phyloP scores from a whole-genome alignment of 2,329 filamentous ascomycete genomes.

The Botrytis squamosa region DNA sequence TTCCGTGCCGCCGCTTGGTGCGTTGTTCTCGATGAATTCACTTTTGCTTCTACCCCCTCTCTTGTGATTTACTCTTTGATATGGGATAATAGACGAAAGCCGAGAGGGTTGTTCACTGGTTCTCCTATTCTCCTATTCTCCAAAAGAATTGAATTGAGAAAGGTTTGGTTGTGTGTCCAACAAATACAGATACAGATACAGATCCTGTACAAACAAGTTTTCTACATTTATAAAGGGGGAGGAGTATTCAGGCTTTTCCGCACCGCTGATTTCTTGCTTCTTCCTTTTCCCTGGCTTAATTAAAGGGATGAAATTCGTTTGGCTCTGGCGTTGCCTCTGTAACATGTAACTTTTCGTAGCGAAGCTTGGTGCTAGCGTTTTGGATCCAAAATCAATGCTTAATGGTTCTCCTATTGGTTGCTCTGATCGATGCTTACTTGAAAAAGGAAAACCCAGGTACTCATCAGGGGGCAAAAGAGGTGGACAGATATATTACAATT shows the following conservation, averaged over 20 bases:
- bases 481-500: background rate
- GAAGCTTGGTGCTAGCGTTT: constrained; percentile 17
- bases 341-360: constrained; percentile 15
- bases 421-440: background rate
- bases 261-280: constrained; percentile 13
- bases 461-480: constrained; percentile 10
- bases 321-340: constrained; percentile 8
- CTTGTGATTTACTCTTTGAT: background rate
- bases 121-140: background rate
- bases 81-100: background rate
- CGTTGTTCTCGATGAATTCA: constrained; percentile 12
- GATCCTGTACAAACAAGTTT: background rate
- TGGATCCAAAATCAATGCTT: background rate
- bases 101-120: background rate
- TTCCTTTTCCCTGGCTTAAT: constrained; percentile 8
- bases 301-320: constrained; percentile 21
- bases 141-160: background rate
- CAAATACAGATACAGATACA: background rate
- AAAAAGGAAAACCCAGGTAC: background rate
- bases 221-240: constrained; percentile 7
- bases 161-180: background rate
- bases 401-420: constrained; percentile 8
- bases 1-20: constrained; percentile 8
- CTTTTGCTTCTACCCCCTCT: background rate
- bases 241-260: background rate